Evolutionary conservation across 2,329 filamentous ascomycete genomes (phyloP).

Genomic region (Aspergillus awamori): DNA sequence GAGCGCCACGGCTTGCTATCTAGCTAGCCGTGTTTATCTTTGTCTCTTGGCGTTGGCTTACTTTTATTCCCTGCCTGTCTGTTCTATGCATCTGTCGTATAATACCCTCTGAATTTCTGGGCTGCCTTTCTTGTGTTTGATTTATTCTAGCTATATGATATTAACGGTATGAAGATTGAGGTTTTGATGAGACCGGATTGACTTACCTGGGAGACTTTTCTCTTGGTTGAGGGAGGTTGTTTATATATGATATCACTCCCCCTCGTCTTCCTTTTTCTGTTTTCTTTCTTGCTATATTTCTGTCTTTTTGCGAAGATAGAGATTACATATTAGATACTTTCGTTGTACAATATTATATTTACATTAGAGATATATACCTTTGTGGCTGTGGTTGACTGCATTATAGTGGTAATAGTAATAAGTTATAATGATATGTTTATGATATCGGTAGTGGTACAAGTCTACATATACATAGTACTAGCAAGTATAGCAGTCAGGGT

Average conservation of each 20-base stretch:
- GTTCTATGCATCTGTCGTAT: constrained; percentile 3
- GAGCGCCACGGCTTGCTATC: background rate
- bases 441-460: background rate
- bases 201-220: no score
- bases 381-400: no score
- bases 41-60: constrained; percentile 4
- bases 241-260: no score
- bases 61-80: background rate
- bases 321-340: background rate
- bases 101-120: constrained; percentile 9
- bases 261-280: no score
- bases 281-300: background rate
- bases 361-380: background rate
- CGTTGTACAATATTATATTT: constrained; percentile 5
- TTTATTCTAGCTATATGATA: constrained; percentile 3
- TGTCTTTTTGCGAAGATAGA: background rate
- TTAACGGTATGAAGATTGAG: constrained; percentile 9
- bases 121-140: background rate
- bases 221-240: no score
- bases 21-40: background rate
- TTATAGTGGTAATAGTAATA: no score
- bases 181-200: background rate
- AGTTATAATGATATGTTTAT: background rate
- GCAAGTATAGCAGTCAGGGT: background rate
- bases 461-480: no score